Conservation (phyloP, 2,329 filamentous ascomycete genomes). For the Ophiostoma sp. region DNA sequence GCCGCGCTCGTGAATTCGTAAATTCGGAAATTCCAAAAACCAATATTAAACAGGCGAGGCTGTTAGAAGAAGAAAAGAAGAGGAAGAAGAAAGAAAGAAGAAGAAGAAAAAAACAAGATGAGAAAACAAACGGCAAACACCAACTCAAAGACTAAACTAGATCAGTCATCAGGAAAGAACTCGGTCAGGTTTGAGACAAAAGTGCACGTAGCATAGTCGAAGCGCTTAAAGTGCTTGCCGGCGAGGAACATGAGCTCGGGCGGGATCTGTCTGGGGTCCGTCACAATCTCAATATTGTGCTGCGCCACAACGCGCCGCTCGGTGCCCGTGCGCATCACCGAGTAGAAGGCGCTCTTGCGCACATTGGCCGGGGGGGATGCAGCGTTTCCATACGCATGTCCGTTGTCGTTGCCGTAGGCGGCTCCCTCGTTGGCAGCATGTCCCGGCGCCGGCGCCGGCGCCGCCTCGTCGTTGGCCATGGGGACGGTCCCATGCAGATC, state of each 20-base stretch:
- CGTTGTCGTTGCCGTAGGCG: not conserved
- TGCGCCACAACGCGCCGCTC: constrained; percentile 69
- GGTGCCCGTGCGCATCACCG: constrained; percentile 54
- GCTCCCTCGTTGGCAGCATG: too few species aligned
- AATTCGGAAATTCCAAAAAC: not conserved
- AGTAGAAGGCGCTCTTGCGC: constrained; percentile 46
- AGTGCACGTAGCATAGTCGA: constrained; percentile 57
- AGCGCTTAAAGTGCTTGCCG: constrained; percentile 84
- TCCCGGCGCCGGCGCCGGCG: not conserved
- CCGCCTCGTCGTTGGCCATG: not conserved
- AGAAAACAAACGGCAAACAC: too few species aligned
- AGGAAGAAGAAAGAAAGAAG: not conserved
- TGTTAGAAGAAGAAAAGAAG: not conserved
- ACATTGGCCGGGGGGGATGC: too few species aligned
- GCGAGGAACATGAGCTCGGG: constrained; percentile 61
- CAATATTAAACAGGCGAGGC: not conserved
- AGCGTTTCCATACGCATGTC: not conserved
- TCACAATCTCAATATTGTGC: constrained; percentile 68
- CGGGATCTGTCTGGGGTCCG: constrained; percentile 43
- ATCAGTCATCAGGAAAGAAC: constrained; percentile 78
- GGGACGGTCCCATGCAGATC: not conserved
- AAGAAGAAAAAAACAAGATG: not conserved
- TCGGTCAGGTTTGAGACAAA: constrained; percentile 80
- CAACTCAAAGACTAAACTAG: too few species aligned
- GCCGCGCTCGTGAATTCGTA: not conserved